Base-by-base conservation (phyloP, 768 basidiomycete species). In the Mycena latifolia region DNA sequence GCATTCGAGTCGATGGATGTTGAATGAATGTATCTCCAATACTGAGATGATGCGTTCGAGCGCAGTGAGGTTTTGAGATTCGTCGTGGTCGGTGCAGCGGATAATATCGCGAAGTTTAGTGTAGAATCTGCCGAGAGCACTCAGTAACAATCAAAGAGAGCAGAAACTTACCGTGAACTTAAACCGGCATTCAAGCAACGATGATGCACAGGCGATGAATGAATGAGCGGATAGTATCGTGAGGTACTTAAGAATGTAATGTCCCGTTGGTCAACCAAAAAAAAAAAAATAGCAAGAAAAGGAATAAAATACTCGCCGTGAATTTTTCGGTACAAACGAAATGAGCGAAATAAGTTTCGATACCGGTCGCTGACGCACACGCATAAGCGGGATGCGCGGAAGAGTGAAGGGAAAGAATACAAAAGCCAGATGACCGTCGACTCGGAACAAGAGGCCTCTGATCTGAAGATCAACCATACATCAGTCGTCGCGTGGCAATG, bases 361-460 rank as follows among this genome's bases (percentile, higher is more conserved):
- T 89, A 89, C 76, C 86, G 82, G 72, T 89, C 88, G 69, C 88
- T 88, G 66, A 28, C 22, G 33, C 60, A 31, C 20, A 41, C 20
- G 35, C 17, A 47, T 48, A 24, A 62, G 48, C 25, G 41, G 4
- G 25, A n/a, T n/a, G n/a, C n/a, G n/a, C n/a, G 27, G 5, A 14
- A 24, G 8, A 62, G 24, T 18, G 3, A 6, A 48, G 25, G 17
- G 2, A 52, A 7, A n/a, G 3, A 43, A 25, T 2, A 86, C 83
- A 95, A 95, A 55, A 95, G 84, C 94, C 94, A 95, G 73, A 95
- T 95, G 73, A 95, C 92, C 75, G 93, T 94, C 1, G 93, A 94
- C n/a, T n/a, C n/a, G n/a, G n/a, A n/a, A n/a, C n/a, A n/a, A n/a
- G n/a, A n/a, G n/a, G n/a, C n/a, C n/a, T n/a, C n/a, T n/a, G n/a